These are phyloP conservation scores for Boletus reticuloceps DNA, from an alignment of 768 basidiomycete genomes.

Conservation along the genomic window DNA sequence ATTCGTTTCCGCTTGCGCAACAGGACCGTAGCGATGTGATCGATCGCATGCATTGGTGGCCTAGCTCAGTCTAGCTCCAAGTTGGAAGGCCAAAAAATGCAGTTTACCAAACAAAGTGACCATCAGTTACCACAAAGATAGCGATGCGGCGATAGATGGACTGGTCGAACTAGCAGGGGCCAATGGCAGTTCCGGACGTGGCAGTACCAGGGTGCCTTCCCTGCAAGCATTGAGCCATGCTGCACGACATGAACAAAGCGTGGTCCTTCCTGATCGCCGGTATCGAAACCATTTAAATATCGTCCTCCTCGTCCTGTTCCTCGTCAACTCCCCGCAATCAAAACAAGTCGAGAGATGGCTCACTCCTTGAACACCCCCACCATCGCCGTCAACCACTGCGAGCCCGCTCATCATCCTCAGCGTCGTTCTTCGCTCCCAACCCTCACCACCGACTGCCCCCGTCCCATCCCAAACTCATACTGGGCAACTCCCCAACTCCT, in stretches of 20 bases:
- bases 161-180: too few relatives aligned
- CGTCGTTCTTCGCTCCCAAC: constrained; percentile 21
- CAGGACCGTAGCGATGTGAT: constrained; percentile 7
- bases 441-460: constrained; percentile 25
- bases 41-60: constrained; percentile 9
- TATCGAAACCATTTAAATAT: too few relatives aligned
- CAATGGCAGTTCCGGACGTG: too few relatives aligned
- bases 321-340: too few relatives aligned
- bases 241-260: too few relatives aligned
- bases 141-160: too few relatives aligned
- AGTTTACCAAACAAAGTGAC: background rate
- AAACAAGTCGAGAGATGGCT: too few relatives aligned
- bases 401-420: constrained; percentile 1
- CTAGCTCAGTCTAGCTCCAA: constrained; percentile 5
- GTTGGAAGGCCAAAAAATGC: background rate
- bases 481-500: constrained; percentile 74
- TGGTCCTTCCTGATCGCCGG: too few relatives aligned
- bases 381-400: constrained; percentile 4
- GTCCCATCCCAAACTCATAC: constrained; percentile 82
- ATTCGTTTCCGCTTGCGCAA: constrained; percentile 20
- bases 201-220: too few relatives aligned
- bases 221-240: too few relatives aligned
- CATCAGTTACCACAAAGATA: background rate
- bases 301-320: too few relatives aligned
- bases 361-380: constrained; percentile 1